Evolutionary conservation across 2,329 filamentous ascomycete species (phyloP), one percentile per base, ranked within the genome.

Genomic region (Penicillium sp.): DNA sequence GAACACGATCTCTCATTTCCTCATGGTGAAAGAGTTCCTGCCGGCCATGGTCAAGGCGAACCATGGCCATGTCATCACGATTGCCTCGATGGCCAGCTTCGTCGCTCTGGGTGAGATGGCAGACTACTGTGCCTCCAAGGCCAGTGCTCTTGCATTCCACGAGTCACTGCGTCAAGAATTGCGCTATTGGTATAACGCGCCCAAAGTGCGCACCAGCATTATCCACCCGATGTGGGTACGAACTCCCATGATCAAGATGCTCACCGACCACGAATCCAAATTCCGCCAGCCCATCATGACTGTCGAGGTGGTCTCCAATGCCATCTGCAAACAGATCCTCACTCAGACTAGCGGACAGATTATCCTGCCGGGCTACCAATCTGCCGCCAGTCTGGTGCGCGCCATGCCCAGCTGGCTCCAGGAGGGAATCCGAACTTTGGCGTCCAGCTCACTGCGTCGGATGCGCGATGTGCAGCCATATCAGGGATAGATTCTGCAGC

Each of bases 41-140:
- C 81, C 81, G 0, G 69, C 71, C 46, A 83, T 83, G 81, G 63
- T 82, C 19, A 62, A 64, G 40, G 68, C 71, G 16, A 78, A 82
- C 59, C 81, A 82, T 59, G 83, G 83, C 2, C 83, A 85, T 56
- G 72, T 86, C 26, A 74, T 86, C 10, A 83, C 81, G 0, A 74
- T 86, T 13, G 82, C 83, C 2, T 82, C 78, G 54, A 73, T 79
- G 63, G 81, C 81, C 9, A 79, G 77, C 31, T 84, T 80, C 61
- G 53, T 81, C 5, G 70, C 71, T 0, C 58, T 78, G 3, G 76
- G 73, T 1, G 76, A 79, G 26, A 78, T 84, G 57, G 77, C 77
- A 9, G 80, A 83, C 56, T 85, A 85, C 65, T 75, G 72, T 37
- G 75, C 75, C 47, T 78, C 78, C 43, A 85, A 85, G 65, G 77